Base-by-base conservation (phyloP, 108 stramenopile species). In the Nitzschia palea region DNA sequence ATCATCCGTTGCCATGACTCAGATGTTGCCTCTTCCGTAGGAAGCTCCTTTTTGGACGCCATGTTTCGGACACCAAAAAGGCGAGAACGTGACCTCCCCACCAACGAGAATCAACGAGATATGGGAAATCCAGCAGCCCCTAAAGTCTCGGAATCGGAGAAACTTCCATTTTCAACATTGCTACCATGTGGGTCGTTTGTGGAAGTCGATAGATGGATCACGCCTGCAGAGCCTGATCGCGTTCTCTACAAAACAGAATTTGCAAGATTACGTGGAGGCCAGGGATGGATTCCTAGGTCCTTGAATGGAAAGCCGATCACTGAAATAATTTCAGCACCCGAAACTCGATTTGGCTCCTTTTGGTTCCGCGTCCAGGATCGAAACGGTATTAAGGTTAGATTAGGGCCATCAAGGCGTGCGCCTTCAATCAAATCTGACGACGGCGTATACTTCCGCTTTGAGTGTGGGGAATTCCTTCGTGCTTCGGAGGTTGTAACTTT, bases 391-490 rank as follows among this genome's bases (percentile, higher is more conserved):
- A 89, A 86, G 29, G 89, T 89, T 18, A 70, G 93, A 22, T 61
- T 82, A 18, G 90, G 93, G 9, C 93, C 93, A 37, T 94, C 90
- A 10, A 60, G 63, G 23, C 67, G 76, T 37, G 88, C 93, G 1
- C 78, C 85, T 12, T 67, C 80, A 10, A 91, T 94, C 45, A 80
- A 76, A 62, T 86, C 88, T 3, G 78, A 86, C 9, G 74, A 80
- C 51, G 93, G 85, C 23, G 70, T 73, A 22, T 76, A 80, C 54
- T 89, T 94, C 64, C 83, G 89, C 1, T 94, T 94, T 68, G 93
- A 94, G 76, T 94, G 93, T 57, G 93, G 93, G 0, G 93, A 94
- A 68, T 94, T 80, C 67, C 78, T 94, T 31, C 63, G 93, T 28
- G 88, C 93, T 23, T 94, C 87, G 0, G 93, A 94, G 68, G 67